phyloP scores from a whole-genome alignment of 2,329 filamentous ascomycete species.

The Neopestalotiopsis sp. region DNA sequence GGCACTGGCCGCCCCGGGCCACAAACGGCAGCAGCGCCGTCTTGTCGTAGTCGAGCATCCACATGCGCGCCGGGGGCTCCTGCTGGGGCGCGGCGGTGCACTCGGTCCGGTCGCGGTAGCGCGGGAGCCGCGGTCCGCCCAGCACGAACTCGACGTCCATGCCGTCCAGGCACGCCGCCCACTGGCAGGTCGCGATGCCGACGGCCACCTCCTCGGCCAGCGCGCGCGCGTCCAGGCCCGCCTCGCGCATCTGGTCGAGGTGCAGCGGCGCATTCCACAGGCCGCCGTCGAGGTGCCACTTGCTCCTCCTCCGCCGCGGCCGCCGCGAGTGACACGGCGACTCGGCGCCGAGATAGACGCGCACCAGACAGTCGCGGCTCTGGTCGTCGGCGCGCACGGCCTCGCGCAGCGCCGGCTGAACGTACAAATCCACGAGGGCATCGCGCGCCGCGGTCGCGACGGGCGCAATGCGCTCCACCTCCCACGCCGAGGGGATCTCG shows the following conservation, averaged over 20 bases:
- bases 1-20: neutral
- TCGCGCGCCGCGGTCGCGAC: neutral
- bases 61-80: neutral
- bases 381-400: neutral
- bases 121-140: neutral
- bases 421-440: neutral
- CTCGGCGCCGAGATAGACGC: conserved; percentile 4
- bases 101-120: conserved; percentile 1
- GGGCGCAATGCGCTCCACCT: neutral
- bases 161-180: conserved; percentile 1
- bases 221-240: neutral
- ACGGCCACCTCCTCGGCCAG: conserved; percentile 7
- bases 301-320: neutral
- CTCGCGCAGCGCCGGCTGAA: neutral
- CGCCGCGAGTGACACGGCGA: neutral
- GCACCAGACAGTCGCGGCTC: conserved; percentile 1
- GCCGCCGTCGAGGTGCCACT: neutral
- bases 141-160: conserved; percentile 16
- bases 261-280: conserved; percentile 1
- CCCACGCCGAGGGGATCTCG: neutral
- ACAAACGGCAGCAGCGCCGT: neutral
- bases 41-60: conserved; percentile 14
- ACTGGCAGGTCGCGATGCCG: neutral
- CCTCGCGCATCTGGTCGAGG: neutral
- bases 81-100: neutral